Evolutionary conservation across 208 protist genomes (phyloP), one percentile per base, ranked within the genome.

Genomic region (Vickermania ingenoplastis): DNA sequence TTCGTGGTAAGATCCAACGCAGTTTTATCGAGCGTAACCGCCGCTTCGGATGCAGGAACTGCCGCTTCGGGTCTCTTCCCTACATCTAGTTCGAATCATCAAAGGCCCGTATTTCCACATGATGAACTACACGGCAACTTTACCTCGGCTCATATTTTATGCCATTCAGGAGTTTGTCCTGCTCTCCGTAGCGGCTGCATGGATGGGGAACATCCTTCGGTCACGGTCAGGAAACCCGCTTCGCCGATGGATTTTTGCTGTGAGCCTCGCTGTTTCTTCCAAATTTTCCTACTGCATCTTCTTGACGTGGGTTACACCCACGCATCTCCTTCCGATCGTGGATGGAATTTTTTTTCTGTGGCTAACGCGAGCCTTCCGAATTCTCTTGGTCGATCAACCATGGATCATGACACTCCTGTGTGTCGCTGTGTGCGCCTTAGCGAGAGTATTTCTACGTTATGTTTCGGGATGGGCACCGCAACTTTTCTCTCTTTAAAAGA

Each of bases 221-320:
- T 36, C 41, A n/a, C 50, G 52, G 23, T 74, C 81, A 57, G 67
- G 73, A 13, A 69, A 79, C 45, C 51, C 67, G 27, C 50, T 80
- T 29, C 29, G 56, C n/a, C 71, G 41, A 22, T 89, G 83, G 83
- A 77, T 81, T 25, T 63, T 68, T 22, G 72, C 73, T 31, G 77
- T 83, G 1, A 74, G 72, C 21, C 53, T 91, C 21, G 83, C 79
- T 0, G 72, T 77, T 31, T 73, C 63, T 27, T 71, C 71, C 13
- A 89, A 91, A 61, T 58, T 89, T 0, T 67, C 72, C 13, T 90
- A 89, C 54, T 22, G 71, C 14, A 64, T 90, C 5, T 94, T 94
- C 57, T 62, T 94, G 36, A 77, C 90, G 0, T 94, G 88, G 84
- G 57, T 63, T 36, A 85, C 89, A 31, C 82, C 88, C 17, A 69